Conservation (phyloP, 352 stramenopile species). For the Pythium phragmitis region DNA sequence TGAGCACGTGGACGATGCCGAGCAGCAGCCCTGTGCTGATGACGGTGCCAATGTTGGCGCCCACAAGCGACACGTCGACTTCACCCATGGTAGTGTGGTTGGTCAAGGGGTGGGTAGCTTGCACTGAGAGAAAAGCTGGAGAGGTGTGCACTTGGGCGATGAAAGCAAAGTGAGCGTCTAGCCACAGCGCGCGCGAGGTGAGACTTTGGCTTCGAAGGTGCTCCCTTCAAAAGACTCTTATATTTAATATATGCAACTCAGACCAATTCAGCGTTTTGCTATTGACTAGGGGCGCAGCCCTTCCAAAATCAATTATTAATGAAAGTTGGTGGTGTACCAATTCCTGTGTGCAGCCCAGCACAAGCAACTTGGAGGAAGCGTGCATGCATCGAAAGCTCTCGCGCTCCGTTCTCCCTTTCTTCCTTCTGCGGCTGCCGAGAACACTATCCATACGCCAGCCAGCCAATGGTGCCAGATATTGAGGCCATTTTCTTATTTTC, state of each 20-base stretch:
- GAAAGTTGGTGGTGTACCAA: too few relatives aligned
- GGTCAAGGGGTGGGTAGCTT: background rate
- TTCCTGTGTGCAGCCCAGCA: too few relatives aligned
- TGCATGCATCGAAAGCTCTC: too few relatives aligned
- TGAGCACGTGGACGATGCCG: conserved; percentile 59
- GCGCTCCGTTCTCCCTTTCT: background rate
- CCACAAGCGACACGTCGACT: conserved; percentile 35
- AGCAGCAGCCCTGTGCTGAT: conserved; percentile 54
- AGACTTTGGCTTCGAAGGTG: too few relatives aligned
- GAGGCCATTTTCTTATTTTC: background rate
- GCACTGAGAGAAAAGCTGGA: background rate
- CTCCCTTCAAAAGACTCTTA: too few relatives aligned
- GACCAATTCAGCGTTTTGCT: background rate
- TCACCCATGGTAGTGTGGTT: conserved; percentile 32
- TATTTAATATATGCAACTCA: background rate
- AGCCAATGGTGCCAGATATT: background rate
- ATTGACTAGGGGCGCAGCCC: too few relatives aligned
- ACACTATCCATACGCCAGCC: conserved; percentile 5
- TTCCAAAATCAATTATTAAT: too few relatives aligned
- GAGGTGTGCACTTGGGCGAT: background rate
- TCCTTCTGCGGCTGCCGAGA: background rate
- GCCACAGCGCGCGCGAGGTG: background rate
- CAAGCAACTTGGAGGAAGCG: background rate
- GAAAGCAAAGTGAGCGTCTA: conserved; percentile 11
- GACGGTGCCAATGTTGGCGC: conserved; percentile 36